Base-by-base conservation (phyloP, 2,329 filamentous ascomycete genomes). In the Kalmusia sp. region DNA sequence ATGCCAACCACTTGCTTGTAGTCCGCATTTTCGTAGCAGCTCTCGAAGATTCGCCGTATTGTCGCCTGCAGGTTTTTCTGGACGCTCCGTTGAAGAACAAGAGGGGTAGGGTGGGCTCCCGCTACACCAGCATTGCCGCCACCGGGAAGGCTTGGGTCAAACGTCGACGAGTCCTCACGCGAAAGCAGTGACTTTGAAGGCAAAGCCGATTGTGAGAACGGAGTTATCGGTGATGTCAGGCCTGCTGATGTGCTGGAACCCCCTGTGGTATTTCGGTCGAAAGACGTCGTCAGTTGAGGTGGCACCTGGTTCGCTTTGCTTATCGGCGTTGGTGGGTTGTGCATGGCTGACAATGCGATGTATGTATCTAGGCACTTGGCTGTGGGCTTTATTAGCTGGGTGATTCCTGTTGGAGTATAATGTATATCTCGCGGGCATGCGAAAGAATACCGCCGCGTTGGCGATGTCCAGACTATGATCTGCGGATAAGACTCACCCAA, bases 1-100 rank as follows among this genome's bases (percentile, higher is more conserved):
- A 99, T 97, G 51, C 95, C 95, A 37, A 99, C 91, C 6, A 99
- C 95, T 76, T 99, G 95, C 63, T 92, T 88, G 77, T 97, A 99
- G 58, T 92, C 88, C 58, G 90, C 92, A 65, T 92, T 87, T 61
- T 85, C 83, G 68, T 97, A 87, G 76, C 93, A 98, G 74, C 86
- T 90, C 76, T 96, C 91, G 63, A 99, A 98, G 35, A 99, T 84
- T 50, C 92, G 87, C 74, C 96, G 89, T 60, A 98, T 92, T 47
- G 97, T 87, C 38, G 82, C 80, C 67, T 96, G 90, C 44, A 99
- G 82, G 41, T 92, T 91, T 54, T 86, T 86, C 69, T 93, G 89
- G 15, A 92, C 92, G 59, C 85, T 84, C 58, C 87, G 82, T 68
- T 93, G 84, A 61, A 92, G 80, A 6, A 89, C 86, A 54, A 95